A percentile compares a stretch with the other conserved stretches of the same genome.
Evolutionary conservation across 2,329 filamentous ascomycete species (phyloP).

Genomic region (Scedosporium boydii): DNA sequence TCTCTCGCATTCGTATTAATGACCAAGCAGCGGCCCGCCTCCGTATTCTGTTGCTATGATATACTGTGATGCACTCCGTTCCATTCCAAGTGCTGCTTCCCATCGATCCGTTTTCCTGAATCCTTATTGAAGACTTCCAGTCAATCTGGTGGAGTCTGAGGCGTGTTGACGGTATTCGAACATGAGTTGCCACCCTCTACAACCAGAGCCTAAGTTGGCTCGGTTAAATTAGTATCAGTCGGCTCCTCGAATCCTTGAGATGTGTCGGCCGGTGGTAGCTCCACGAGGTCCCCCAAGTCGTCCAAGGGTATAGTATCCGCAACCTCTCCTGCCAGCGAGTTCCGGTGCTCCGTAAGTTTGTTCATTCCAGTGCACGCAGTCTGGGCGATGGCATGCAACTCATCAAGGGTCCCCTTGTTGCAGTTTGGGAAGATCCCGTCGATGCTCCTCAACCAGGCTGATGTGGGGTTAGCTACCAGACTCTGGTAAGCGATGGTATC

Average conservation of each 20-base stretch:
- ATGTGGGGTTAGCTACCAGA: conserved; percentile 17
- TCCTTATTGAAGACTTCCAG: too few species aligned
- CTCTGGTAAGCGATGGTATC: conserved; percentile 16
- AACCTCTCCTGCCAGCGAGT: not conserved
- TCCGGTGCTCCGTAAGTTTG: conserved; percentile 23
- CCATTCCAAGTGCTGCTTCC: too few species aligned
- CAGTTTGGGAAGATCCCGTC: conserved; percentile 34
- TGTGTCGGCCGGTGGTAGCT: not conserved
- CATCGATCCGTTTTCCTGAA: too few species aligned
- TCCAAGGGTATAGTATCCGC: not conserved
- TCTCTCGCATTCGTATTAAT: too few species aligned
- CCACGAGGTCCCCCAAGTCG: not conserved
- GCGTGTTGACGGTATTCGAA: too few species aligned
- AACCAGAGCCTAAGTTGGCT: not conserved
- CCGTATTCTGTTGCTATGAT: too few species aligned
- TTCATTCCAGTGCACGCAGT: conserved; percentile 33
- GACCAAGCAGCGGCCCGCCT: too few species aligned
- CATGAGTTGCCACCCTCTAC: not conserved
- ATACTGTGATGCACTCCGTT: too few species aligned
- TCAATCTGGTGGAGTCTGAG: too few species aligned
- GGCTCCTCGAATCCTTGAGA: not conserved
- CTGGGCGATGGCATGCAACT: conserved; percentile 33
- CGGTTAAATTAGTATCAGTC: not conserved
- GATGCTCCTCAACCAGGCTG: conserved; percentile 27
- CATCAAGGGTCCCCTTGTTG: conserved; percentile 32